phyloP scores from a whole-genome alignment of 2,329 filamentous ascomycete genomes.

The Botrytis aclada region DNA sequence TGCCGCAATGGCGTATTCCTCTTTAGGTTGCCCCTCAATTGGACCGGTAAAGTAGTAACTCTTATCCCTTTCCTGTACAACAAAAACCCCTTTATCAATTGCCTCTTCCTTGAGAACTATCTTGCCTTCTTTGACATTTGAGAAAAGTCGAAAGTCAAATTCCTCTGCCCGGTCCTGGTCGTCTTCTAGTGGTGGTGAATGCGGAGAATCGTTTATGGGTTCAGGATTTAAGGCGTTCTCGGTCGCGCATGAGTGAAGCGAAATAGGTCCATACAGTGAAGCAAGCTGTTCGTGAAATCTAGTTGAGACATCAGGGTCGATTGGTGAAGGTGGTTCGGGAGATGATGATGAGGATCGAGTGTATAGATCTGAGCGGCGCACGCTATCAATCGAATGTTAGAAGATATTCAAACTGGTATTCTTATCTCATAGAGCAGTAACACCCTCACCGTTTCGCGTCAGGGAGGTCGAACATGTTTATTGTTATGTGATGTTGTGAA shows the following conservation, averaged over 20 bases:
- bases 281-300: conserved; percentile 29
- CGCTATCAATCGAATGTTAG: conserved; percentile 38
- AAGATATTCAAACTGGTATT: not conserved
- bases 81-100: conserved; percentile 42
- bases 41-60: conserved; percentile 49
- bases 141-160: conserved; percentile 59
- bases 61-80: conserved; percentile 43
- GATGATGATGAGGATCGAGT: conserved; percentile 31
- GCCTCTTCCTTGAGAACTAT: conserved; percentile 48
- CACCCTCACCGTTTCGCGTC: conserved; percentile 50
- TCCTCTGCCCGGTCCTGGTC: conserved; percentile 36
- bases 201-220: conserved; percentile 32
- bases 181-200: conserved; percentile 10
- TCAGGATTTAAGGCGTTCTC: not conserved
- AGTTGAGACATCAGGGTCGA: conserved; percentile 30
- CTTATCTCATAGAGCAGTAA: not conserved
- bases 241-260: not conserved
- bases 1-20: conserved; percentile 46
- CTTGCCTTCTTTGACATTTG: conserved; percentile 39
- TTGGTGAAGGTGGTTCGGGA: conserved; percentile 22
- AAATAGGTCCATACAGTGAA: conserved; percentile 29
- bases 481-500: conserved; percentile 5
- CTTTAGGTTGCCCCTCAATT: conserved; percentile 40
- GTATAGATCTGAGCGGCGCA: conserved; percentile 54
- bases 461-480: conserved; percentile 50